phyloP scores from a whole-genome alignment of 2,329 filamentous ascomycete species.

The Fusarium zealandicum region DNA sequence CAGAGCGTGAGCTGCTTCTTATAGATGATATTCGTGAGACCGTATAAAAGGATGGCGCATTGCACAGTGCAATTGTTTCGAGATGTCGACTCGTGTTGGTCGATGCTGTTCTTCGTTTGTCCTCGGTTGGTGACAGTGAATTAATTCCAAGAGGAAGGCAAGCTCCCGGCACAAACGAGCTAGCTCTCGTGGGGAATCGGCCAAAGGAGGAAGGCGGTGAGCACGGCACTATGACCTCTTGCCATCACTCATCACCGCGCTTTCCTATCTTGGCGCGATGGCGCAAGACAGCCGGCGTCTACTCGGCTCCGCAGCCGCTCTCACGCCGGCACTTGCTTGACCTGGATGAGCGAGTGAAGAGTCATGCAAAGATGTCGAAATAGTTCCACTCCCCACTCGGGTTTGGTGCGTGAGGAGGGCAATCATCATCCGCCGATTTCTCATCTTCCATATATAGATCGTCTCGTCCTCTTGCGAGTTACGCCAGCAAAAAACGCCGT shows the following conservation, averaged over 20 bases:
- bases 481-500: not conserved
- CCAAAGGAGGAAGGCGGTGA: conserved; percentile 35
- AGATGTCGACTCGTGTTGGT: conserved; percentile 6
- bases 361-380: conserved; percentile 26
- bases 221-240: not conserved
- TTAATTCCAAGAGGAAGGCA: conserved; percentile 12
- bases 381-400: conserved; percentile 36
- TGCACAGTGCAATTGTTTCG: conserved; percentile 1
- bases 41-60: conserved; percentile 6
- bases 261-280: conserved; percentile 1
- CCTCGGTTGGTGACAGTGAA: conserved; percentile 4
- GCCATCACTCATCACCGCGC: conserved; percentile 1
- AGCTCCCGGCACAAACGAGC: conserved; percentile 25
- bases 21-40: not conserved
- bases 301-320: conserved; percentile 15
- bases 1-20: conserved; percentile 11
- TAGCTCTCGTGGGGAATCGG: conserved; percentile 29
- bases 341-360: conserved; percentile 21
- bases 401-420: conserved; percentile 20
- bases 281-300: not conserved
- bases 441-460: conserved; percentile 15
- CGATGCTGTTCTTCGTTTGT: conserved; percentile 6
- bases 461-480: conserved; percentile 1
- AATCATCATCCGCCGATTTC: conserved; percentile 19
- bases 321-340: conserved; percentile 5